Evolutionary conservation across 192 early-diverging fungal genomes (phyloP), one percentile per base, ranked within the genome.

Genomic region (Backusella parvicylindrica): DNA sequence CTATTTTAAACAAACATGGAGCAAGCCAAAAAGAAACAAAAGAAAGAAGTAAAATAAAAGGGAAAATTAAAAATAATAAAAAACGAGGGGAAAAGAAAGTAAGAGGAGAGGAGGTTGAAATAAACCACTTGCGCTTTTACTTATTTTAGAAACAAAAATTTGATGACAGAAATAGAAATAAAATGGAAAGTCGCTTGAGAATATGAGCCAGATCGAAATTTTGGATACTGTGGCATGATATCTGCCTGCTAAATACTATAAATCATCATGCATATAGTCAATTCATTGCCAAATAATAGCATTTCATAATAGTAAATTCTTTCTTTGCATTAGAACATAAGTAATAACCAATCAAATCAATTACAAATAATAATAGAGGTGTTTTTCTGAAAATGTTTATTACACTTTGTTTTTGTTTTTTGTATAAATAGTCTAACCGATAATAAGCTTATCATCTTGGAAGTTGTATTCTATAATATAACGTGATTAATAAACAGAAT

Each of bases 371-470:
- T 21, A 18, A 23, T 21, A 53, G 21, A 23, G 21, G 21, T 21
- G 21, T n/a, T n/a, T 53, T 26, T 8, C 21, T 53, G 7, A 50
- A 50, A 7, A 60, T 60, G 26, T 60, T 28, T 60, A 60, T 56
- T 56, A 56, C 23, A 56, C 11, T 60, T 60, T 60, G 21, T 26
- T 9, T 60, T 60, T 60, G 9, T 23, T 23, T 23, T 28, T 28
- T 60, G 26, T 28, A 60, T 60, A 60, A 28, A 60, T 60, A 60
- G 53, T 60, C 53, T 95, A 97, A 84, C 97, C 97, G 83, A 97
- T 91, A 71, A 96, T 86, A 65, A 97, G 87, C 84, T 89, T 94
- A 72, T 88, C 88, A 64, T 94, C 95, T 75, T 91, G 85, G 72
- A 95, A 90, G 68, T 60, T 71, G 75, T 91, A 89, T 72, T 91